Conservation (phyloP, 2,329 filamentous ascomycete genomes). For the Balansia obtecta region DNA sequence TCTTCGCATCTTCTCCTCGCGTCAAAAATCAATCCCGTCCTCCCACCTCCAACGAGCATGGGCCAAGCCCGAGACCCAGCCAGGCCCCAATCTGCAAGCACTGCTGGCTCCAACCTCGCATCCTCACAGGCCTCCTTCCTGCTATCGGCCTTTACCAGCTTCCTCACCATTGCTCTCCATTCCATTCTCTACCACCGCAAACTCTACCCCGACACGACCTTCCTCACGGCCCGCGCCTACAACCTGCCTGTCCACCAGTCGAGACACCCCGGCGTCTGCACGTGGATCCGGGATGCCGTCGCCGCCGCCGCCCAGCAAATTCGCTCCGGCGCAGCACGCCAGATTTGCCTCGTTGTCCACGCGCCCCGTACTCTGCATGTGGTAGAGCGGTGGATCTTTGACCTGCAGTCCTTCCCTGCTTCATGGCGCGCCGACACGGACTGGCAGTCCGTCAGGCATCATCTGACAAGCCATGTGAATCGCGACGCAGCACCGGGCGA, state of each 20-base stretch:
- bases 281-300: conserved; percentile 75
- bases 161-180: conserved; percentile 73
- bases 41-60: not conserved
- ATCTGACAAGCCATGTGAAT: conserved; percentile 9
- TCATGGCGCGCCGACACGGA: not conserved
- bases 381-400: conserved; percentile 51
- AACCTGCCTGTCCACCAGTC: conserved; percentile 77
- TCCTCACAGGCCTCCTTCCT: conserved; percentile 30
- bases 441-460: not conserved
- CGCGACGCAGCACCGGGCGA: conserved; percentile 15
- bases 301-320: conserved; percentile 60
- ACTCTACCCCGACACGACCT: conserved; percentile 68
- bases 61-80: not conserved
- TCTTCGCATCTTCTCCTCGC: no score
- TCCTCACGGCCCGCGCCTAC: conserved; percentile 68
- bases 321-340: conserved; percentile 37
- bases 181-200: conserved; percentile 72
- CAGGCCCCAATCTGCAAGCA: not conserved
- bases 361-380: conserved; percentile 25
- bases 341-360: conserved; percentile 37
- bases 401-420: conserved; percentile 38
- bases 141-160: conserved; percentile 60
- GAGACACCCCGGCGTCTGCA: conserved; percentile 73
- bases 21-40: no score
- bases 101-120: conserved; percentile 16